phyloP scores from a whole-genome alignment of 805 yeast species.

The Candida xiaguanensis region DNA sequence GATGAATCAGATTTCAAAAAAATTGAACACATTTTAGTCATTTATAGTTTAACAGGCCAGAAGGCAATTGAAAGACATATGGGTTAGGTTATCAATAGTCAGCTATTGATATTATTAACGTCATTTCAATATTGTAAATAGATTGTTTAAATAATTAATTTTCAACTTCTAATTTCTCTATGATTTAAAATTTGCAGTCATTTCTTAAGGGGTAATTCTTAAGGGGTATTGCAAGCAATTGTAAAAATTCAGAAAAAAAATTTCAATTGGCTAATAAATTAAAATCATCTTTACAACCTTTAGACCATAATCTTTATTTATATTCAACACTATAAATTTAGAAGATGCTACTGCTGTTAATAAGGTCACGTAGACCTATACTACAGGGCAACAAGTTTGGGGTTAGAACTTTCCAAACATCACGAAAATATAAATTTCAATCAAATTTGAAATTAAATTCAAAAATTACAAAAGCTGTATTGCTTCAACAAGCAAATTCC shows the following conservation, averaged over 20 bases:
- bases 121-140: too few relatives aligned
- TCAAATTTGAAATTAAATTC: neutral
- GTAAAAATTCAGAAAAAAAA: neutral
- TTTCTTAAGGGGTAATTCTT: neutral
- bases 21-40: too few relatives aligned
- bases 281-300: neutral
- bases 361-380: neutral
- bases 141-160: too few relatives aligned
- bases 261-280: conserved; percentile 2
- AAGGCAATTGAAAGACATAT: too few relatives aligned
- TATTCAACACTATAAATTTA: neutral
- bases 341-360: neutral
- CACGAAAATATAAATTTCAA: neutral
- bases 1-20: too few relatives aligned
- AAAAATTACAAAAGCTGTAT: conserved; percentile 19
- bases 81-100: too few relatives aligned
- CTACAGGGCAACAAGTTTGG: neutral
- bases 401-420: neutral
- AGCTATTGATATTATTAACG: too few relatives aligned
- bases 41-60: too few relatives aligned
- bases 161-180: too few relatives aligned
- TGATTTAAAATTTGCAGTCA: too few relatives aligned
- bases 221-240: conserved; percentile 1
- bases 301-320: neutral
- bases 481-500: conserved; percentile 27